Evolutionary conservation across 768 basidiomycete species (phyloP), one percentile per base, ranked within the genome.

Genomic region (Hygrocybe coccinea): DNA sequence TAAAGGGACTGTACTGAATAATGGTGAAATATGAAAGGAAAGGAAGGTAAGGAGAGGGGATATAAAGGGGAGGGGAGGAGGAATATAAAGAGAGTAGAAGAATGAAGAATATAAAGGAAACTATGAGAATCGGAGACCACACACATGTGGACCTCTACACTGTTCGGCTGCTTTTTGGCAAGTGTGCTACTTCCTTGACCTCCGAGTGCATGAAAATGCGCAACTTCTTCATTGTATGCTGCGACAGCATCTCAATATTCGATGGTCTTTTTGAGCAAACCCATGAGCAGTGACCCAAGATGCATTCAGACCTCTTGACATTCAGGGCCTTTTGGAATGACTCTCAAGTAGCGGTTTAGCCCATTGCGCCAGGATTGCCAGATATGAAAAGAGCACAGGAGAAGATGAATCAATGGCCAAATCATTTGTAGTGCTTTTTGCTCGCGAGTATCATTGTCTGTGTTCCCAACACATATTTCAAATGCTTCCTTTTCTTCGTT

Each of bases 381-480:
- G 25, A 64, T 52, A 60, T 74, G 71, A 52, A 74, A 72, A 29
- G 65, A 66, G 61, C 73, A 74, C 1, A 74, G 62, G 1, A 74
- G 29, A 11, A 73, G 70, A 1, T 29, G 8, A 29, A 29, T 29
- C 29, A 29, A 29, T 8, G 47, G 44, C 57, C 59, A 67, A 50
- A 52, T 58, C 21, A 22, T 29, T 15, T 52, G 35, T 5, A 71
- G 62, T 15, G 62, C 70, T 29, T 24, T 22, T 1, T 63, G 60
- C 49, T 71, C 69, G 4, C 62, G 52, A 2, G 61, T 47, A 54
- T 73, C 67, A 41, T 65, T 71, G 39, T 41, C 39, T 41, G 39
- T 41, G 39, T 41, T 41, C 19, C 15, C 39, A 41, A 41, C 39
- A 41, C 39, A 41, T 41, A 41, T 41, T 41, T 41, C 39, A 21